phyloP scores from a whole-genome alignment of 352 stramenopile genomes.

The Phytophthora capsici region DNA sequence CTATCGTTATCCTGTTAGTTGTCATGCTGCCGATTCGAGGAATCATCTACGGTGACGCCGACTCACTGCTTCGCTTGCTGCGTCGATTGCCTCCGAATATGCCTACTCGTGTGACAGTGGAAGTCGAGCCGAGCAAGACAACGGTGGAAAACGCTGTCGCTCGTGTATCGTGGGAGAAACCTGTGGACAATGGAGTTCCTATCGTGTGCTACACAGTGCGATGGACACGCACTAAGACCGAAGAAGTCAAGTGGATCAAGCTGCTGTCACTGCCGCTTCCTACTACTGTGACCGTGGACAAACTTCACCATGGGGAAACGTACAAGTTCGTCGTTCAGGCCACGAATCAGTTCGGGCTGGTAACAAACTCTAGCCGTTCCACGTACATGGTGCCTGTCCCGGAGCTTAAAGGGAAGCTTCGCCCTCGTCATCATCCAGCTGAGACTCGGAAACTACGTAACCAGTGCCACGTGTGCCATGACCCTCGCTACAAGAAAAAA shows the following conservation, averaged over 20 bases:
- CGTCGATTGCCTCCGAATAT: conserved; percentile 80
- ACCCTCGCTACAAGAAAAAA: conserved; percentile 68
- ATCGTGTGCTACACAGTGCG: conserved; percentile 88
- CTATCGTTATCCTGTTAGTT: conserved; percentile 74
- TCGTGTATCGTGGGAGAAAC: conserved; percentile 82
- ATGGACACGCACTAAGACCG: conserved; percentile 79
- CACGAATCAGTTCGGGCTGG: conserved; percentile 81
- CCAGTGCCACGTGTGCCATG: conserved; percentile 80
- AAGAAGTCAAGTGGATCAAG: conserved; percentile 83
- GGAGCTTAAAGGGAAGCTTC: conserved; percentile 71
- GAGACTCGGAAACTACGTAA: conserved; percentile 53
- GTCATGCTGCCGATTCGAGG: conserved; percentile 80
- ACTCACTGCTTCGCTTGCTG: conserved; percentile 72
- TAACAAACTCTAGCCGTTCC: conserved; percentile 77
- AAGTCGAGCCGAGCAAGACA: conserved; percentile 64
- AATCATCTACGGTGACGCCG: conserved; percentile 84
- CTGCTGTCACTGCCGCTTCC: conserved; percentile 72
- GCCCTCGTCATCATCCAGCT: conserved; percentile 39
- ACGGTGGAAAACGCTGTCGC: conserved; percentile 62
- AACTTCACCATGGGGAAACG: conserved; percentile 78
- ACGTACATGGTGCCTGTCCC: conserved; percentile 88
- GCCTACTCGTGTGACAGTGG: conserved; percentile 79
- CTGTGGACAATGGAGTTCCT: conserved; percentile 72
- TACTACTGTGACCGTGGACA: conserved; percentile 61
- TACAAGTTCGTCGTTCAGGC: conserved; percentile 88